Evolutionary conservation across 2,329 filamentous ascomycete species (phyloP), one percentile per base, ranked within the genome.

Genomic region (Phoma sp.): DNA sequence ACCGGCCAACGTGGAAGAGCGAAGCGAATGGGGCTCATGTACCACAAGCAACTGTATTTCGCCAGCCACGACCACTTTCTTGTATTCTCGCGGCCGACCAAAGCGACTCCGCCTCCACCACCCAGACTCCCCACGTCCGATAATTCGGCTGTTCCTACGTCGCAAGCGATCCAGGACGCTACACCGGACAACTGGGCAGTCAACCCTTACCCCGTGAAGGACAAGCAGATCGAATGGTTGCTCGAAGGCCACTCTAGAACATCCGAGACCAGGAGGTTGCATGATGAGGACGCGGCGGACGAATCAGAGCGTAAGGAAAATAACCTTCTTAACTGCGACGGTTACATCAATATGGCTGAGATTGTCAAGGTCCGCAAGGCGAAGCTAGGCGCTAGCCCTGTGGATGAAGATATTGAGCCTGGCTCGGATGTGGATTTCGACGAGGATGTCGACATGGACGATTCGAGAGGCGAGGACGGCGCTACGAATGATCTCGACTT

Each of bases 1-100:
- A 89, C 86, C 5, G 85, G 85, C 7, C 85, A 88, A 57, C 82
- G 80, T 60, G 87, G 87, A 15, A 75, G 81, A 19, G 81, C 86
- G 33, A 81, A 83, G 62, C 78, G 82, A 31, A 68, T 87, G 58
- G 85, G 85, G 13, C 82, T 82, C 52, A 82, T 85, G 73, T 85
- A 87, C 63, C 87, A 83, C 75, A 89, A 88, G 67, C 80, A 84
- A 37, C 74, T 89, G 3, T 89, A 89, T 67, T 89, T 87, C 64
- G 83, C 83, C 37, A 84, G 81, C 0, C 84, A 88, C 58, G 84
- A 88, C 62, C 84, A 87, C 57, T 86, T 82, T 55, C 73, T 89
- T 6, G 77, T 86, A 43, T 89, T 88, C 72, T 83, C 83, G 54
- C 80, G 81, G 47, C 87, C 87, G 10, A 80, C 84, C 2, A 84